Conservation (phyloP, 148 eudicot genomes). For the Rheum nobile region DNA sequence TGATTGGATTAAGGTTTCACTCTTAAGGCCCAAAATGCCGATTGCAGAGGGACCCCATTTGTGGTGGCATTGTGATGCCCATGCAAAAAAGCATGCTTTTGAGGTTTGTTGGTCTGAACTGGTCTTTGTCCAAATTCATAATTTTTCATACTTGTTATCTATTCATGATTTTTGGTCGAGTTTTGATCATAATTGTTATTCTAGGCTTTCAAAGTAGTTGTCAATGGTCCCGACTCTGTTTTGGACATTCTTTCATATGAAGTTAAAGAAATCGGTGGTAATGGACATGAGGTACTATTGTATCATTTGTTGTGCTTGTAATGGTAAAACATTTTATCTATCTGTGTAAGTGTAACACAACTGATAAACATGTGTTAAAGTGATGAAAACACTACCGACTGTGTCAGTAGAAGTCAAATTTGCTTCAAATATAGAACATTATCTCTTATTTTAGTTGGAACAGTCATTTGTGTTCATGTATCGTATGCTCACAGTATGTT, state of each 20-base stretch:
- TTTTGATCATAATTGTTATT: neutral
- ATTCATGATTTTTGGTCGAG: neutral
- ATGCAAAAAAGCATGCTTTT: too few species aligned
- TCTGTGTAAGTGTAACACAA: neutral
- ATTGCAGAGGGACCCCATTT: too few species aligned
- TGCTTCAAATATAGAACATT: too few species aligned
- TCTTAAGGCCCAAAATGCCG: too few species aligned
- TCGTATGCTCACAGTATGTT: neutral
- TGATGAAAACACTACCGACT: conserved; percentile 70
- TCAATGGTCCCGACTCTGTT: conserved; percentile 78
- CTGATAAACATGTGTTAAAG: conserved; percentile 24
- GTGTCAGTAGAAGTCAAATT: too few species aligned
- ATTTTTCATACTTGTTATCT: neutral
- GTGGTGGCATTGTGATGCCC: too few species aligned
- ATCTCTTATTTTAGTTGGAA: too few species aligned
- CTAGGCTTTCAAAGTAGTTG: conserved; percentile 75
- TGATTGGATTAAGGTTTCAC: too few species aligned
- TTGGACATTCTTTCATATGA: conserved; percentile 78
- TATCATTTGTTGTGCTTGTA: neutral
- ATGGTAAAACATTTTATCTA: neutral
- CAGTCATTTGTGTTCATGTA: too few species aligned
- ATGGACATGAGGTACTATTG: conserved; percentile 72
- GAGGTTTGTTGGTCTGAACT: conserved; percentile 35
- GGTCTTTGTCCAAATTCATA: neutral
- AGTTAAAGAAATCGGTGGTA: conserved; percentile 72